phyloP scores from a whole-genome alignment of 139 green algal species.

The Coelastrella sp. region DNA sequence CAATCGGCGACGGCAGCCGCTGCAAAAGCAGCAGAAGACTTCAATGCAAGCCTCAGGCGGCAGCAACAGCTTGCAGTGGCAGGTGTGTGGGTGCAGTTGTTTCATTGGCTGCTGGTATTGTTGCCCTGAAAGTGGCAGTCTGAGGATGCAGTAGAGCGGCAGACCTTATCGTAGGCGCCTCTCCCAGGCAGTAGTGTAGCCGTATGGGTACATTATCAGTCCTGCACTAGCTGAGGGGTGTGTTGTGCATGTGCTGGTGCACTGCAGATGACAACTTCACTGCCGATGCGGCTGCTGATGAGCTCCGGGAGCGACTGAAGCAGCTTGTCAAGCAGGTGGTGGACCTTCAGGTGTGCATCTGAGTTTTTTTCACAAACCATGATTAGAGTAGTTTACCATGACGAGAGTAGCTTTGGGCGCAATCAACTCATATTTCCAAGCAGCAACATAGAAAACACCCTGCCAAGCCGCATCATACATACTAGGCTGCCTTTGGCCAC shows the following conservation, averaged over 20 bases:
- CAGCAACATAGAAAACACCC: too few relatives aligned
- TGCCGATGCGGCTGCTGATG: slow-evolving; percentile 64
- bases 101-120: background rate
- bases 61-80: too few relatives aligned
- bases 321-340: slow-evolving; percentile 64
- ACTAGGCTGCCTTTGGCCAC: background rate
- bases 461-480: too few relatives aligned
- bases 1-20: background rate
- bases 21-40: background rate
- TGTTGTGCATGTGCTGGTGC: background rate
- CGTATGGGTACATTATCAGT: background rate
- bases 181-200: too few relatives aligned
- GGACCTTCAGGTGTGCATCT: slow-evolving; percentile 55
- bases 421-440: too few relatives aligned
- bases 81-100: background rate
- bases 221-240: background rate
- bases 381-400: too few relatives aligned
- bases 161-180: too few relatives aligned
- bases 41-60: background rate
- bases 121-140: background rate
- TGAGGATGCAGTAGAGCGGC: too few relatives aligned
- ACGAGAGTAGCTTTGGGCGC: too few relatives aligned
- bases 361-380: background rate
- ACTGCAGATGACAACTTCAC: slow-evolving; percentile 56
- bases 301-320: slow-evolving; percentile 58